Evolutionary conservation across 176 grass and related monocot species (phyloP), one percentile per base, ranked within the genome.

Genomic region (Avena eriantha): DNA sequence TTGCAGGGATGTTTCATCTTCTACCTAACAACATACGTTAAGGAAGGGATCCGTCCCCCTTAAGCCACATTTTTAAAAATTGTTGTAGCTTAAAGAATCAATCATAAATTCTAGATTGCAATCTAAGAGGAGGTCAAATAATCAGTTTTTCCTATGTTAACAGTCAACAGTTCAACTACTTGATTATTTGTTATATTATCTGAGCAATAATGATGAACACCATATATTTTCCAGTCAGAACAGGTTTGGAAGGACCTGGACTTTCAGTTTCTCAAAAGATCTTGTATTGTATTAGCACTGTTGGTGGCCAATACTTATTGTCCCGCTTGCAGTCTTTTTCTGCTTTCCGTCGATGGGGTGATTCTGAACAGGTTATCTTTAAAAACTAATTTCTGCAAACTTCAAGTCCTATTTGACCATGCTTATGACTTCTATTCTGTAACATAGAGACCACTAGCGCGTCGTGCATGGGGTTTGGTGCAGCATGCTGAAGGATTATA

Each of bases 261-360:
- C 96, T 98, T 92, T 98, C 96, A 86, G 82, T 94, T 91, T 90
- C 85, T 82, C 96, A 95, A 69, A 98, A 98, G 80, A 86, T 98
- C 24, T 87, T 93, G 82, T 98, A 94, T 78, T 95, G 96, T 82
- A 61, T 98, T 81, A 86, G 92, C 73, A 92, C 82, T 68, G 96
- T 98, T 74, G 93, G 96, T 79, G 93, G 96, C 23, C 96, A 90
- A 65, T 98, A 98, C 85, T 15, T 95, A 76, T 92, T 92, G 93
- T 92, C 93, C 47, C 92, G 93, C 45, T 85, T 98, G 68, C 90
- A 98, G 58, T 92, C 91, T 48, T 98, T 98, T 86, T 98, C 96
- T 43, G 96, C 93, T 79, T 98, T 98, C 56, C 91, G 92, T 35
- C 81, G 96, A 73, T 98, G 93, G 96, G 96, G 96, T 54, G 93